Evolutionary conservation across 1,284 basidiomycete genomes (phyloP).

Genomic region (Trichosporon sp.): DNA sequence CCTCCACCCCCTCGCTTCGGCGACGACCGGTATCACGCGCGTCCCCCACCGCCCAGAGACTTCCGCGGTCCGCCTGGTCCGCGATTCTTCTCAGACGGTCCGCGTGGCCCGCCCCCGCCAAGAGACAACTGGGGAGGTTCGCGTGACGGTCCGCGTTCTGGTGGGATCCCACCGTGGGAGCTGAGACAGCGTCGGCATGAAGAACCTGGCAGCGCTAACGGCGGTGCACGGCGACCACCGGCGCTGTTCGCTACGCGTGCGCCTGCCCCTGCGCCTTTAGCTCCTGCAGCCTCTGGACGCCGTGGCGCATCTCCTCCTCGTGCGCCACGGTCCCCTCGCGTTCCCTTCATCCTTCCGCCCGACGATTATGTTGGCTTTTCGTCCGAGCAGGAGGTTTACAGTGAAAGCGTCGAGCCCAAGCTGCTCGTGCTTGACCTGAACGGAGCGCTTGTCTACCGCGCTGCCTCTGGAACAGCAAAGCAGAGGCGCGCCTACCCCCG

Average conservation of each 20-base stretch:
- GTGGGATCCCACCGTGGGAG: neutral
- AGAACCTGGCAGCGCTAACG: neutral
- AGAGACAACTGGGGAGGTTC: neutral
- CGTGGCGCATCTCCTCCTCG: neutral
- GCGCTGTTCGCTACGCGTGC: neutral
- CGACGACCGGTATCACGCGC: neutral
- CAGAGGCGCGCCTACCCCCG: conserved; percentile 30
- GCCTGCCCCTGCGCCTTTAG: neutral
- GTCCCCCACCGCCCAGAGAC: neutral
- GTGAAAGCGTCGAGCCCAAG: conserved; percentile 23
- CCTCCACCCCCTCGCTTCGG: neutral
- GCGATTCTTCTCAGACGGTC: neutral
- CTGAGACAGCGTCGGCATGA: neutral
- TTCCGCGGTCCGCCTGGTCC: neutral
- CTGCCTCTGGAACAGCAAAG: conserved; percentile 9
- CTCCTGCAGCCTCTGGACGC: neutral
- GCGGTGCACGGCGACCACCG: neutral
- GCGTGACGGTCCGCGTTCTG: neutral
- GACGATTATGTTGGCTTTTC: conserved; percentile 11
- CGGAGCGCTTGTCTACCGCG: conserved; percentile 44
- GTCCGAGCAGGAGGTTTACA: neutral
- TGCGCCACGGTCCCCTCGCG: neutral
- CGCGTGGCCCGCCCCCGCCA: neutral
- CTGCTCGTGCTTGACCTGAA: conserved; percentile 49
- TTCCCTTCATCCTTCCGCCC: neutral